A percentile compares a stretch with the other conserved stretches of the same genome.
Conservation (phyloP, 495 filamentous ascomycete species). For the Penicillium bialowiezense region DNA sequence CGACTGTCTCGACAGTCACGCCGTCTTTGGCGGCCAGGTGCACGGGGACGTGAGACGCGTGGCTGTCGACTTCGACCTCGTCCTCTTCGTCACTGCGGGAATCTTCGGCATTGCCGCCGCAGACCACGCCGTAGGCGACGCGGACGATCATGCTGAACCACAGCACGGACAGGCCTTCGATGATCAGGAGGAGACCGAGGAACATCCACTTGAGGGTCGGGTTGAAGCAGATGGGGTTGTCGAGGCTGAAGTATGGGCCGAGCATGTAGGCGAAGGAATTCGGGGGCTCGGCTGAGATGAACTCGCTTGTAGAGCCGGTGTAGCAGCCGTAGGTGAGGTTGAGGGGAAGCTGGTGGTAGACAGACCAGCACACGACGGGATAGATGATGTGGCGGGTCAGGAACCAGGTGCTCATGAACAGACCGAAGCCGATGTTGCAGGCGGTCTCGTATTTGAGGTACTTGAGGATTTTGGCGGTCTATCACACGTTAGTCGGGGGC, state of each 20-base stretch:
- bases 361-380: constrained; percentile 70
- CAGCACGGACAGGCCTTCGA: constrained; percentile 78
- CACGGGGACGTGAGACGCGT: constrained; percentile 38
- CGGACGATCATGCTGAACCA: constrained; percentile 89
- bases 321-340: constrained; percentile 72
- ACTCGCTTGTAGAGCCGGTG: constrained; percentile 50
- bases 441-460: constrained; percentile 71
- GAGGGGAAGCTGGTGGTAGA: constrained; percentile 66
- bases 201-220: constrained; percentile 69
- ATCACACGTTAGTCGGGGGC: not conserved
- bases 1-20: constrained; percentile 19
- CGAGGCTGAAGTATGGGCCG: constrained; percentile 64
- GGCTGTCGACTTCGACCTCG: constrained; percentile 53
- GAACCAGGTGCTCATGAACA: constrained; percentile 88
- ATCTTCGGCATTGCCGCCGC: constrained; percentile 79
- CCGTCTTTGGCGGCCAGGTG: constrained; percentile 27
- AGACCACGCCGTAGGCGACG: constrained; percentile 73
- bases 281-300: constrained; percentile 55
- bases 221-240: constrained; percentile 75
- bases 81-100: constrained; percentile 83
- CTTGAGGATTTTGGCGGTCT: constrained; percentile 94
- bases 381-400: constrained; percentile 80
- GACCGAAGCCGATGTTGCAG: constrained; percentile 81
- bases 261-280: constrained; percentile 59
- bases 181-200: constrained; percentile 66